These are phyloP conservation scores for Atkinsonella texensis DNA, from an alignment of 2,329 filamentous ascomycete species.

Conservation along the genomic window DNA sequence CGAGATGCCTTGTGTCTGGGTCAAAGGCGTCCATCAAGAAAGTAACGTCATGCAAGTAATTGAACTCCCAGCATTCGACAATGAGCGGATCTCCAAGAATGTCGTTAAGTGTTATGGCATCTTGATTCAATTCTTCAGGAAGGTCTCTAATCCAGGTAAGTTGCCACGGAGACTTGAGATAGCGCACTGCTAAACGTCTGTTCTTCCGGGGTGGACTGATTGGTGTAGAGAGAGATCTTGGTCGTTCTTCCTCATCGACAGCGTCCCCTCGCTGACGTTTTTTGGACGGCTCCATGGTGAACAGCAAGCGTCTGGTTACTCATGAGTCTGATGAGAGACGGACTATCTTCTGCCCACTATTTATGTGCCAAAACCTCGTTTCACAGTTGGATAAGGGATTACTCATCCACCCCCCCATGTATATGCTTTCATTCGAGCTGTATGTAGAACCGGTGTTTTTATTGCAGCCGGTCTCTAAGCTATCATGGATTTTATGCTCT, in stretches of 20 bases:
- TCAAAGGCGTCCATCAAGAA: conserved; percentile 46
- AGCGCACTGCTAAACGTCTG: conserved; percentile 8
- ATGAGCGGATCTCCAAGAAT: conserved; percentile 66
- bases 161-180: conserved; percentile 52
- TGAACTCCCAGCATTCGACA: conserved; percentile 59
- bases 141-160: conserved; percentile 60
- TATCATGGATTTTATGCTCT: not conserved
- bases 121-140: conserved; percentile 45
- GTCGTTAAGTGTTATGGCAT: conserved; percentile 52
- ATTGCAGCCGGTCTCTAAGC: not conserved
- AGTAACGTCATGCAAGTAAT: conserved; percentile 49
- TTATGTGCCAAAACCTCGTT: not conserved
- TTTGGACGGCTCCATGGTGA: conserved; percentile 17
- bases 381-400: not conserved
- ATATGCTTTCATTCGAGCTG: not conserved
- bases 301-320: not conserved
- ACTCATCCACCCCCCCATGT: not conserved
- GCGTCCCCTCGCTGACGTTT: conserved; percentile 19
- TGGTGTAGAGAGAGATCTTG: conserved; percentile 21
- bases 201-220: conserved; percentile 36
- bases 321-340: not conserved
- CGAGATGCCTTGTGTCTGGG: conserved; percentile 32
- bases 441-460: not conserved
- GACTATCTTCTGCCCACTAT: not conserved
- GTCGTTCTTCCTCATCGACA: not conserved